Base-by-base conservation (phyloP, 345 rosid species). In the Citrus australasica region DNA sequence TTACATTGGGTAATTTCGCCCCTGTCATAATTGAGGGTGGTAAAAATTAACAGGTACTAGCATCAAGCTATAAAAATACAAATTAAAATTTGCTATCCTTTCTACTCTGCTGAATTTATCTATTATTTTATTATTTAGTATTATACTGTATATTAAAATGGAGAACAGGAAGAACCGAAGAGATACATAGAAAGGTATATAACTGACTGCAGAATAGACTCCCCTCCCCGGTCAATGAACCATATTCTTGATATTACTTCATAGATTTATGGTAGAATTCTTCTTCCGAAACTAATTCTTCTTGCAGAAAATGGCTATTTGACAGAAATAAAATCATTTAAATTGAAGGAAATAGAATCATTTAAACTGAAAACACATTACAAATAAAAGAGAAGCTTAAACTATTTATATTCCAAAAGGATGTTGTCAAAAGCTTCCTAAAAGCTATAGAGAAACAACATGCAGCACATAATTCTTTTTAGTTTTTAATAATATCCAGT, bases 1-100 rank as follows among this genome's bases (percentile, higher is more conserved):
- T 90, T n/a, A 94, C 71, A 70, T 84, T 92, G 74, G 98, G 95
- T 70, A 94, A 78, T 85, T 86, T 92, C 33, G 93, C 93, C 79
- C 97, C 98, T 94, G 88, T 35, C 73, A 63, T 33, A 67, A 65
- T 7, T 13, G 3, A 25, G 28, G 40, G 68, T 48, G 66, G 51
- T 6, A 32, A 75, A 59, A 68, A 61, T 33, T 73, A 75, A 74
- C 42, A 64, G 35, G 42, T 35, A 9, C 80, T 51, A 76, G 65
- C 71, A 27, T 32, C 75, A 42, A 30, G 51, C 70, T 58, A 76
- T 32, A 53, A 16, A 40, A 74, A 24, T 19, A 59, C 42, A 74
- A 61, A 4, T 78, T 27, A 71, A 62, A 19, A 13, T 21, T 42
- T 46, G 17, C 53, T 11, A 60, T 32, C 37, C 37, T 35, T 9